Percentiles rank a stretch among this genome's conserved stretches.
Evolutionary conservation across 2,329 filamentous ascomycete species (phyloP).

Genomic region (Colletotrichum tanaceti): DNA sequence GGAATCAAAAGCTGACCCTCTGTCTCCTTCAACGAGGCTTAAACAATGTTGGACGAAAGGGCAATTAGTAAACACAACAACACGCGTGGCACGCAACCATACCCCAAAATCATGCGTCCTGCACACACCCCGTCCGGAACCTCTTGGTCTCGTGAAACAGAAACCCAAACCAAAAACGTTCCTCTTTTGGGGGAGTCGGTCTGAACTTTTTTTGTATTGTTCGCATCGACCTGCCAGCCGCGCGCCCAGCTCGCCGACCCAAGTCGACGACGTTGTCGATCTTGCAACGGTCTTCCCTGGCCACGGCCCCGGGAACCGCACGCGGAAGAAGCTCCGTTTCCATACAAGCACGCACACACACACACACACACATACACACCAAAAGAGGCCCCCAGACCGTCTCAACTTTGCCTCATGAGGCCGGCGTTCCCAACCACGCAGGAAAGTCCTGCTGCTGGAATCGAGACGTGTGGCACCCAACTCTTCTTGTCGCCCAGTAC

Average conservation of each 20-base stretch:
- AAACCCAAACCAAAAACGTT: conserved; percentile 2
- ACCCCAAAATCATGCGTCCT: conserved; percentile 9
- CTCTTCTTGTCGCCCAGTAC: neutral
- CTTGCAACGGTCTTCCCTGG: no score
- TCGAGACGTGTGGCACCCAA: conserved; percentile 25
- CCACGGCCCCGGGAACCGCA: neutral
- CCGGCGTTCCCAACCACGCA: conserved; percentile 10
- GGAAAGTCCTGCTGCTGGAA: conserved; percentile 11
- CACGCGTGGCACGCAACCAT: no score
- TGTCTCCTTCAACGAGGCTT: neutral
- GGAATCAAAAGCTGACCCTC: no score
- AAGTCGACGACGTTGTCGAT: no score
- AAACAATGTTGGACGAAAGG: no score
- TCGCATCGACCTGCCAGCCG: conserved; percentile 9
- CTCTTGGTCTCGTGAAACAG: conserved; percentile 25
- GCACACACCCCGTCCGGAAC: conserved; percentile 27
- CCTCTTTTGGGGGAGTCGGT: conserved; percentile 10
- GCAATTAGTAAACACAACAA: no score
- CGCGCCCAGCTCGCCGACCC: conserved; percentile 10
- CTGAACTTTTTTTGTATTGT: neutral
- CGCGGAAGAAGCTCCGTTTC: neutral
- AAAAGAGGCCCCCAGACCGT: conserved; percentile 5
- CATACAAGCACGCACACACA: no score
- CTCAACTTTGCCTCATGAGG: conserved; percentile 37
- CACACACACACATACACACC: neutral